Evolutionary conservation across 805 yeast species (phyloP), one percentile per base, ranked within the genome.

Genomic region (Teunomyces kruisii): DNA sequence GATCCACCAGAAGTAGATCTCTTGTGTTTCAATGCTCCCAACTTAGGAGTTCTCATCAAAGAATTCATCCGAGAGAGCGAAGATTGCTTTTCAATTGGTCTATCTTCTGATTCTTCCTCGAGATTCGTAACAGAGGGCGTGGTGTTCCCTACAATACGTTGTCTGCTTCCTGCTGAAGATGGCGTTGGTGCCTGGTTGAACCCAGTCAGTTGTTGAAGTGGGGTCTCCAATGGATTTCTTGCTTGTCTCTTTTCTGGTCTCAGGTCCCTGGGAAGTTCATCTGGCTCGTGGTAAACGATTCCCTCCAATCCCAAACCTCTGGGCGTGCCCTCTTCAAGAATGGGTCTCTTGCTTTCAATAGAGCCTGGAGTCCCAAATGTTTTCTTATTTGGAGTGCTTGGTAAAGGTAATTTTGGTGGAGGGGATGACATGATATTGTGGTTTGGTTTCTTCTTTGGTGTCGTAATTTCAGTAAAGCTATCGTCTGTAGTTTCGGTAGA

Each of bases 271-370:
- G 19, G 31, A 15, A 15, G 7, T 6, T 7, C 31, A 8, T 31
- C 40, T 14, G 32, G 9, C 3, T 27, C 32, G 9, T 56, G 56
- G 45, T 55, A 64, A 19, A 58, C 66, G n/a, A 67, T 50, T 3
- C 70, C 70, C 37, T 68, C 72, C 40, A 70, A 53, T 7, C 75
- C 76, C 36, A 72, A 55, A 6, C 76, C 76, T 39, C 59, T 55
- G 3, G 66, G 61, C 8, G 57, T 55, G n/a, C 41, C 57, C 12
- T 59, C 65, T 26, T 39, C 45, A 9, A 29, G 42, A 17, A 17
- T 43, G 3, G 22, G 32, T 15, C 39, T 39, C 30, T 30, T 37
- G 15, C 36, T 32, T 24, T 37, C 49, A 10, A 27, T 30, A 19
- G 45, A 54, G 40, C 46, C 32, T 16, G 61, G 62, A 6, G 55